Conservation (phyloP, 176 grass and related monocot genomes). For the Bothriochloa decipiens region DNA sequence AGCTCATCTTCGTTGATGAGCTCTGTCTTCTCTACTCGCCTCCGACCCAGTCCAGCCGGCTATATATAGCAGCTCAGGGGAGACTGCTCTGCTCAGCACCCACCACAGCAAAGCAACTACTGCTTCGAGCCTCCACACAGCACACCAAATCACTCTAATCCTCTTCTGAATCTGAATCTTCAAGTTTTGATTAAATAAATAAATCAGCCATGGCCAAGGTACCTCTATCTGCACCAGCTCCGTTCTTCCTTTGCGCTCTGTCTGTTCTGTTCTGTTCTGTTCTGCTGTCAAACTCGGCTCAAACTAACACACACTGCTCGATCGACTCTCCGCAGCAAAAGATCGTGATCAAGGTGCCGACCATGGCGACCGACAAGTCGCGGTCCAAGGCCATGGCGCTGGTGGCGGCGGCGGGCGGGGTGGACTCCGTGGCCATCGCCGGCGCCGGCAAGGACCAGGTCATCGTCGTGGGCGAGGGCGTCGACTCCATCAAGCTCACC, state of each 20-base stretch:
- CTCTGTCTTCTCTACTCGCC: too few relatives aligned
- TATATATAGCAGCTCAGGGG: too few relatives aligned
- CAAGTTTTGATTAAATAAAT: not conserved
- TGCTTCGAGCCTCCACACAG: too few relatives aligned
- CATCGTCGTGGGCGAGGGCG: constrained; percentile 52
- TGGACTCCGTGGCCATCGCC: constrained; percentile 49
- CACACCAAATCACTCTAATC: not conserved
- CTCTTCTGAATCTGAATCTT: not conserved
- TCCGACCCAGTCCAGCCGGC: too few relatives aligned
- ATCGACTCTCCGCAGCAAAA: constrained; percentile 37
- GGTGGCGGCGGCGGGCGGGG: constrained; percentile 48
- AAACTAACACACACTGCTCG: too few relatives aligned
- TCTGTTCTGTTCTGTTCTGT: too few relatives aligned
- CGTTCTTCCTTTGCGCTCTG: not conserved
- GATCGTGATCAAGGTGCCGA: constrained; percentile 65
- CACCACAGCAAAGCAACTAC: not conserved
- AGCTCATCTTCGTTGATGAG: too few relatives aligned
- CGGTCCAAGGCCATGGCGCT: constrained; percentile 62
- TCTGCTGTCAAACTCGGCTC: too few relatives aligned
- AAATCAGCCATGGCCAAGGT: not conserved
- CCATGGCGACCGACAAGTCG: constrained; percentile 56
- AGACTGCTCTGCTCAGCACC: not conserved
- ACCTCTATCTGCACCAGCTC: not conserved
- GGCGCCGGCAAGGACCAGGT: constrained; percentile 48
- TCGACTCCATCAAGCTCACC: constrained; percentile 60